Evolutionary conservation across 768 basidiomycete genomes (phyloP), one percentile per base, ranked within the genome.

Genomic region (Russula earlei): DNA sequence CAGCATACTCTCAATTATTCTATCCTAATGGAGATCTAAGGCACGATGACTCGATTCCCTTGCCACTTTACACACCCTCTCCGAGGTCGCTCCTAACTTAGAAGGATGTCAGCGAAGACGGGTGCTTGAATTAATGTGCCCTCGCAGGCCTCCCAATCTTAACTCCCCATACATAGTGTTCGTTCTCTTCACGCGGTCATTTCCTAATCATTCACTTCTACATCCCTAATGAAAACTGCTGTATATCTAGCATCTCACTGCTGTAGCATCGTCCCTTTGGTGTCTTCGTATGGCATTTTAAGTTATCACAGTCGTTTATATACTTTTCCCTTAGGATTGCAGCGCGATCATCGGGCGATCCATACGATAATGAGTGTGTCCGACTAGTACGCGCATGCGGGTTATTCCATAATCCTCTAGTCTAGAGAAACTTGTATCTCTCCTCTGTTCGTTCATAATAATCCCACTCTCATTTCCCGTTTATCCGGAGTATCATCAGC

Each of bases 1-100:
- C 89, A 2, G 77, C 83, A 3, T 91, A 91, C 65, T 87, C 85
- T 5, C 86, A 89, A 61, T 73, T 91, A 19, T 91, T 83, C 70
- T 71, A 90, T 64, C 64, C 73, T 17, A 85, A 87, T 62, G 89
- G 90, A 17, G 83, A 88, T 50, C 76, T 76, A 52, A 85, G 81
- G 70, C 73, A 86, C 47, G 87, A 90, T 64, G 75, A 78, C 58
- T 79, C 77, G n/a, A 63, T 48, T 15, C 83, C 81, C 14, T 69
- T 87, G 41, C 88, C 87, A 0, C 71, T 77, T 22, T 87, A 87
- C 64, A 78, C 77, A 15, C 82, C 79, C 3, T 24, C 48, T 1
- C 22, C 37, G 20, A 25, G 17, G 5, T 3, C 52, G 34, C 24
- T 20, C 27, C 11, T 44, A 22, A 46, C 55, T 14, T 33, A n/a